Conservation (phyloP, 2,329 filamentous ascomycete species). For the Elsinoe ampelina region DNA sequence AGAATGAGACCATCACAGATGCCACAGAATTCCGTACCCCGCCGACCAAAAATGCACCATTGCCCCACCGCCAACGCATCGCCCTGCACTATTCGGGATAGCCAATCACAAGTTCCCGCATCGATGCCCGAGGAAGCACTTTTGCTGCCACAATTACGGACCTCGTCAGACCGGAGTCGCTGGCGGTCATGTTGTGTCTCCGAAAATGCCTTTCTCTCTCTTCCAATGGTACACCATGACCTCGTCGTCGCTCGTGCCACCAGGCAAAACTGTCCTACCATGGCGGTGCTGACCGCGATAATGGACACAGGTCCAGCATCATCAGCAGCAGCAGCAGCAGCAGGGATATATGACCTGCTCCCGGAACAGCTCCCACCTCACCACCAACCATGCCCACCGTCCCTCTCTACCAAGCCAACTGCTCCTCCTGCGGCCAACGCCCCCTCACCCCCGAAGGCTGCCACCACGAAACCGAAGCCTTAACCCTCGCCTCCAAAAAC, state of each 20-base stretch:
- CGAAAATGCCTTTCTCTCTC: background rate
- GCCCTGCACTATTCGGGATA: background rate
- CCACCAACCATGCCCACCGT: background rate
- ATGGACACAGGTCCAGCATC: background rate
- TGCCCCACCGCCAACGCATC: constrained; percentile 11
- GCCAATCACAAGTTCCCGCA: background rate
- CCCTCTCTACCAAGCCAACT: background rate
- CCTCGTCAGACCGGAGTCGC: background rate
- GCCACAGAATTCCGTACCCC: background rate
- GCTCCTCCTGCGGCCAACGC: background rate
- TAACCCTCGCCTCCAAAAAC: background rate
- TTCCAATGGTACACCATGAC: background rate
- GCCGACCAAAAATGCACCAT: constrained; percentile 4
- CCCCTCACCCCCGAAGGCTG: background rate
- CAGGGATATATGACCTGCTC: background rate
- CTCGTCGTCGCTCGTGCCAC: constrained; percentile 2
- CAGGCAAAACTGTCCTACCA: constrained; percentile 5
- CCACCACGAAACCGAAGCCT: background rate
- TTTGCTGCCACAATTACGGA: constrained; percentile 1
- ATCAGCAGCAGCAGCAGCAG: no score
- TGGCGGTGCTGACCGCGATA: background rate
- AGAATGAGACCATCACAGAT: no score
- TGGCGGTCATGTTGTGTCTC: background rate
- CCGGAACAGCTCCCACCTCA: background rate
- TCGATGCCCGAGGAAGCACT: constrained; percentile 1